Evolutionary conservation across 2,329 filamentous ascomycete genomes (phyloP).

Genomic region (Shiraia sp.): DNA sequence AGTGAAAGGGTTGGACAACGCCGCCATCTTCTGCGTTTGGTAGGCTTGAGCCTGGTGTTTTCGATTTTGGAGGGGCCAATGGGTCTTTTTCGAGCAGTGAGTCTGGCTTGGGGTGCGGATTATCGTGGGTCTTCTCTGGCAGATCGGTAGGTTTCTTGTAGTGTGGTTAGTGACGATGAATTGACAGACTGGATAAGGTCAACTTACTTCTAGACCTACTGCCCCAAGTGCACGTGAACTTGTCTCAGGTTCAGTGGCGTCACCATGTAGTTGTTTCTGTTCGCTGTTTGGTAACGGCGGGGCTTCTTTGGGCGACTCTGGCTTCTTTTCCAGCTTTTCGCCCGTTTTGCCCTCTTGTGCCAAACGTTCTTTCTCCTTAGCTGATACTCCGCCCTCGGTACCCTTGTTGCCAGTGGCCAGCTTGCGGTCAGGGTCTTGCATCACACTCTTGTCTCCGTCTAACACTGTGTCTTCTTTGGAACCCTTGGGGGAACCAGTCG

Average conservation of each 20-base stretch:
- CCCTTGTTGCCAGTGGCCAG: conserved; percentile 84
- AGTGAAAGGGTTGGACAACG: conserved; percentile 80
- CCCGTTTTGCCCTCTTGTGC: conserved; percentile 67
- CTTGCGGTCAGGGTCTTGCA: conserved; percentile 82
- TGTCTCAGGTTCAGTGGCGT: conserved; percentile 11
- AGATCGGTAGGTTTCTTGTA: conserved; percentile 77
- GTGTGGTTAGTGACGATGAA: conserved; percentile 13
- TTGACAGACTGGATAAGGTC: not conserved
- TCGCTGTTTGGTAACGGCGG: conserved; percentile 82
- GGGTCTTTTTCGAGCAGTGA: conserved; percentile 68
- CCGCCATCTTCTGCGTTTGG: conserved; percentile 56
- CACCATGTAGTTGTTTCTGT: conserved; percentile 60
- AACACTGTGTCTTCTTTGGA: conserved; percentile 49
- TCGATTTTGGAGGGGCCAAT: conserved; percentile 34
- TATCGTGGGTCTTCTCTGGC: conserved; percentile 76
- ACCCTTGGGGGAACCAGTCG: conserved; percentile 21
- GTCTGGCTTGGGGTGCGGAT: conserved; percentile 68
- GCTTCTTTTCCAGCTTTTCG: conserved; percentile 71
- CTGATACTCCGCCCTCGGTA: conserved; percentile 85
- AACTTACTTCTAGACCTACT: conserved; percentile 44
- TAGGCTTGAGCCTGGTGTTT: conserved; percentile 26
- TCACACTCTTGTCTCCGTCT: conserved; percentile 73
- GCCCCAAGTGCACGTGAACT: conserved; percentile 34
- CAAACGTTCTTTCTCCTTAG: conserved; percentile 78
- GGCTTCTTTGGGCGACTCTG: conserved; percentile 82